Conservation (phyloP, 768 basidiomycete species). For the Auricularia cornea region DNA sequence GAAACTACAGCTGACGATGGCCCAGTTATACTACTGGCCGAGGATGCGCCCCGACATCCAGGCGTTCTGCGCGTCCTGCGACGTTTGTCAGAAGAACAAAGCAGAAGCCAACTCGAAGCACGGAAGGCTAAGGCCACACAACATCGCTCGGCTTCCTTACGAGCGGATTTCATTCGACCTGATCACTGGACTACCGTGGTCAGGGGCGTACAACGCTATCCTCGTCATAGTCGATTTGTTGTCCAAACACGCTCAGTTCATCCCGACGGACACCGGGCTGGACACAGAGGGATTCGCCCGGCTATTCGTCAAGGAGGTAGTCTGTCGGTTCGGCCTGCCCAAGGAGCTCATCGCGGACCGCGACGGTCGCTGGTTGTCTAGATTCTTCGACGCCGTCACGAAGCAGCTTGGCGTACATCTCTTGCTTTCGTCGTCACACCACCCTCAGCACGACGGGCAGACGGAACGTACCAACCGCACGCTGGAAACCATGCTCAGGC, state of each 20-base stretch:
- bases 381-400: background rate
- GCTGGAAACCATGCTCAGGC: conserved; percentile 8
- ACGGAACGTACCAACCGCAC: conserved; percentile 28
- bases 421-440: conserved; percentile 22
- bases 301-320: conserved; percentile 7
- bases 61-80: conserved; percentile 16
- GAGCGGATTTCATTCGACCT: too few species aligned
- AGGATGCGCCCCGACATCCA: conserved; percentile 1
- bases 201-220: too few species aligned
- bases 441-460: conserved; percentile 35
- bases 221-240: too few species aligned
- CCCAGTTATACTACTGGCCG: conserved; percentile 25
- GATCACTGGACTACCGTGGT: too few species aligned
- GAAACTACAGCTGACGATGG: conserved; percentile 17
- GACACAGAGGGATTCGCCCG: conserved; percentile 1
- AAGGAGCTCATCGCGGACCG: background rate
- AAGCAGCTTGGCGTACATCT: background rate
- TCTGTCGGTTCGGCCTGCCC: background rate
- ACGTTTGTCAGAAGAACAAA: conserved; percentile 10
- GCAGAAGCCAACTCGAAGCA: background rate
- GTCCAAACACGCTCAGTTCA: too few species aligned
- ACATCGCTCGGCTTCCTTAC: background rate
- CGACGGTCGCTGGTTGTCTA: background rate
- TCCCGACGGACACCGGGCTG: background rate
- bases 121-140: conserved; percentile 5